Evolutionary conservation across 352 stramenopile species (phyloP), one percentile per base, ranked within the genome.

Genomic region (Pythium rishiriense): DNA sequence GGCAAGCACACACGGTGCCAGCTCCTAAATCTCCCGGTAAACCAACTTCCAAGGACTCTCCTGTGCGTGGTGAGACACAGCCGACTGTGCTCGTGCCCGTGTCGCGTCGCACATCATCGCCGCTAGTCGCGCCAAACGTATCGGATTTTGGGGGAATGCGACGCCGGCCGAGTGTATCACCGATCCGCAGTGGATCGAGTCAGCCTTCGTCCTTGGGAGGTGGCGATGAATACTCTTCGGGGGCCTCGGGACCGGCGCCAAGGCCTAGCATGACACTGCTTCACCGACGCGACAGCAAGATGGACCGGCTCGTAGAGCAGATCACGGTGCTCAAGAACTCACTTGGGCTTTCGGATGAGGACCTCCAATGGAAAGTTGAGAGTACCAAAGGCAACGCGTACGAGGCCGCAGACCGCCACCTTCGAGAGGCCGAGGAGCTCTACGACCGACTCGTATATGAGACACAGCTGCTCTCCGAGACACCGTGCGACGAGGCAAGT

Each of bases 361-460:
- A 93, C 21, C 70, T 93, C 28, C 72, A 87, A 46, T 93, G 82
- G 84, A 88, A 89, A 59, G 78, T 93, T 26, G 82, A 93, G 49
- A 90, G 79, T 49, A 63, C 81, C 21, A 87, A 89, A 47, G 80
- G 80, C 2, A 93, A 93, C 43, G 81, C 81, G 15, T 93, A 85
- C 64, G 55, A 89, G 2, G 76, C 80, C 22, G 82, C 82, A 1
- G 83, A 90, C 58, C 62, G 65, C 0, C 78, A 87, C 29, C 57
- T 90, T 21, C 58, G 52, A 42, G 71, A 76, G 14, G 77, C 79
- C 24, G 84, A 93, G 46, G 84, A 91, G 61, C 75, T 75, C 14
- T 91, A 90, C 43, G 81, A 90, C 51, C 77, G 84, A 0, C 63
- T 93, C 6, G 59, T 76, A 26, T 91, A 87, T 49, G 82, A 93